Base-by-base conservation (phyloP, 768 basidiomycete species). In the Serpula lacrymans region DNA sequence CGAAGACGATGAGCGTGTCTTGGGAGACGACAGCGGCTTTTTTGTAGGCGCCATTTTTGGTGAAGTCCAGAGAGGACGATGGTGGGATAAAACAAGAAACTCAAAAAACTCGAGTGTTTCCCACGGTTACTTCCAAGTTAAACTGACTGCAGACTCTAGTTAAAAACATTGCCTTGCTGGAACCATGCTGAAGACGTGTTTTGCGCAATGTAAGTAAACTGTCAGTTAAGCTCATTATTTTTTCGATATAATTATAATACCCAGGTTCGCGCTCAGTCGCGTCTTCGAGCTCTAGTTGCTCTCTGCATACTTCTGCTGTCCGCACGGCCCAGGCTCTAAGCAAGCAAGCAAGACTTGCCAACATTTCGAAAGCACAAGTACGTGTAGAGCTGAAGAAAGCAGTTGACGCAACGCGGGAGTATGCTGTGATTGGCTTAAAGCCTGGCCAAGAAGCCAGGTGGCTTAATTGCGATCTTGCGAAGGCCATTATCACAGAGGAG, bases 361-460 rank as follows among this genome's bases (percentile, higher is more conserved):
- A 75, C 68, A 53, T 55, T 53, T 47, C 78, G 72, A 62, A 56
- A 68, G 34, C 67, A 62, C 45, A 68, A 72, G 46, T 71, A 72
- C 45, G 69, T 66, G 24, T 69, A 71, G 49, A 68, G 65, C 39
- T 52, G 45, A 46, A 58, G 60, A 42, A 54, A 53, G 35, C 69
- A 62, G 16, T 63, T 60, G 29, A 68, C 52, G 22, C 70, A 57
- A 39, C 68, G 64, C 33, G 74, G 84, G 46, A 63, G 12, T 82
- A 87, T 50, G 78, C 86, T 42, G 74, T 94, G 12, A 76, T 92
- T 5, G 93, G 93, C 10, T 79, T 78, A 12, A 71, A 78, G 29
- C 68, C 76, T 5, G 74, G 75, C 45, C 75, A 86, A 39, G 80
- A 83, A 40, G 54, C 67, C 41, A 80, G 79, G 55, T 94, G 91